Conservation (phyloP, 1,139 yeast species). For the Zygoascus hellenicus region DNA sequence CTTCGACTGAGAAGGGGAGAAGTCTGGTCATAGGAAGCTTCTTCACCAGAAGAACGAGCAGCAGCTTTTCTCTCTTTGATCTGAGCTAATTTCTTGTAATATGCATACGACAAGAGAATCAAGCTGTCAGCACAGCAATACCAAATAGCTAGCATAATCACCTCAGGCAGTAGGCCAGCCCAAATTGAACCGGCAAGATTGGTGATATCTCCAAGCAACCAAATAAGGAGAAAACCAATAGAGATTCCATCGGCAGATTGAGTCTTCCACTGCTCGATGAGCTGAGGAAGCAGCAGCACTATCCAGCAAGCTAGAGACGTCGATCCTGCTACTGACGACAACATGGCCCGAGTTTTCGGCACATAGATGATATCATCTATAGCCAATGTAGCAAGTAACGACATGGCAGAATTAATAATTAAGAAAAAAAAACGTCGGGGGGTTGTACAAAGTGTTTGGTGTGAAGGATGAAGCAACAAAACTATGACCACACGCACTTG, state of each 20-base stretch:
- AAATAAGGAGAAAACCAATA: slow-evolving; percentile 57
- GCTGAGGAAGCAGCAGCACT: slow-evolving; percentile 71
- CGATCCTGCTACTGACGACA: slow-evolving; percentile 65
- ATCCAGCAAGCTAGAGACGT: slow-evolving; percentile 62
- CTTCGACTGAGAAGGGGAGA: slow-evolving; percentile 24
- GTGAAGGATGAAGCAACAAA: no score
- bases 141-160: slow-evolving; percentile 65
- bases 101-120: slow-evolving; percentile 56
- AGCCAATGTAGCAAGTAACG: no score
- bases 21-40: slow-evolving; percentile 15
- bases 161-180: slow-evolving; percentile 69
- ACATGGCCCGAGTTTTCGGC: slow-evolving; percentile 34
- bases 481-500: no score
- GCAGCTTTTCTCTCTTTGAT: slow-evolving; percentile 12
- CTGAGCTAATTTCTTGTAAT: slow-evolving; percentile 32
- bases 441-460: no score
- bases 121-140: slow-evolving; percentile 63
- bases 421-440: no score
- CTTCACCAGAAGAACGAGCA: slow-evolving; percentile 10
- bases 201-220: slow-evolving; percentile 70
- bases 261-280: slow-evolving; percentile 74
- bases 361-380: slow-evolving; percentile 4
- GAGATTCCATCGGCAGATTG: slow-evolving; percentile 79
- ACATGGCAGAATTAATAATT: no score
- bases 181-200: slow-evolving; percentile 64